Evolutionary conservation across 2,329 filamentous ascomycete species (phyloP), one percentile per base, ranked within the genome.

Genomic region (Penicillium sp.): DNA sequence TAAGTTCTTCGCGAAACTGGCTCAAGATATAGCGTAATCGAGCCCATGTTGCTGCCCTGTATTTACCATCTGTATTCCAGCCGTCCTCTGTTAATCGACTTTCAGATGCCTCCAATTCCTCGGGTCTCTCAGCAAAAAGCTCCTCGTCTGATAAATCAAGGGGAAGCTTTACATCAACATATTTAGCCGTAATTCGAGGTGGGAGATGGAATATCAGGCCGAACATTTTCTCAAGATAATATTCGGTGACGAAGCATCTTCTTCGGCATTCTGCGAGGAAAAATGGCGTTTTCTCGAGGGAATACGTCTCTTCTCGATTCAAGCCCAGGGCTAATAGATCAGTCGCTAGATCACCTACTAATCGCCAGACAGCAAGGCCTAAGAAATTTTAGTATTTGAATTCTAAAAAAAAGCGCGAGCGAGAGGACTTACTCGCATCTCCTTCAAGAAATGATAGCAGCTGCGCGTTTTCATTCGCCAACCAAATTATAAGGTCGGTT

Each of bases 211-310:
- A 64, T 5, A 66, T 40, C 52, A 59, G 25, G 14, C 52, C 61
- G 25, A 66, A 64, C 49, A 64, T 48, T 40, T 66, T 66, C 19
- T 65, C 65, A 4, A 65, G 51, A 45, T 61, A 63, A 62, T 63
- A 65, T 22, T 52, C 62, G 22, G 45, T 59, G 3, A 42, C 56
- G 52, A 61, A 65, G 10, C 52, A 54, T 46, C 42, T 63, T 11
- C 56, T 55, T 28, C 62, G 58, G 51, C 55, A 57, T 28, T 65
- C 62, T 38, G 62, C 60, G 37, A 66, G 58, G 14, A 65, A 66
- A 35, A 66, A 62, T 10, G 64, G 64, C 4, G 43, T 58, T 5
- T 13, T 42, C 13, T 59, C 43, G 4, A 56, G 35, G 13, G 61
- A 57, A 51, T 66, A 66, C 30, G 64, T 62, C 25, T 57, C 59